Evolutionary conservation across 2,329 filamentous ascomycete species (phyloP).

Genomic region (Stachybotrys echinatus): DNA sequence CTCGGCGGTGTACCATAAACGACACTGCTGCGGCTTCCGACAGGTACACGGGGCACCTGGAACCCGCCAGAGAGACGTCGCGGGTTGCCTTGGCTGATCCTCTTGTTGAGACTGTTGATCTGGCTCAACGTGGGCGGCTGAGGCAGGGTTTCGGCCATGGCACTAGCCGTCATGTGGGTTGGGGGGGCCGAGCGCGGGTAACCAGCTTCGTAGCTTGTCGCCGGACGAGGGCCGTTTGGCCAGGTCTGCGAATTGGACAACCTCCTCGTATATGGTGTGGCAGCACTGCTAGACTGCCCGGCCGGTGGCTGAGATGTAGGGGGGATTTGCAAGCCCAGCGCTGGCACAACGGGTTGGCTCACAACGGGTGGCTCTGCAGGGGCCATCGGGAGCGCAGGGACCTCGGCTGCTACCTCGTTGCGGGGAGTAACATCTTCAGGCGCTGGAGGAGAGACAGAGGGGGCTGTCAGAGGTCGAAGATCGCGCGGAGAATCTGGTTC

Average conservation of each 20-base stretch:
- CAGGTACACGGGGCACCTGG: constrained; percentile 32
- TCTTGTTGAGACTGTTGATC: constrained; percentile 28
- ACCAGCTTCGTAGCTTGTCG: constrained; percentile 15
- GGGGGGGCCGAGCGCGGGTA: constrained; percentile 38
- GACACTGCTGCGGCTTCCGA: constrained; percentile 26
- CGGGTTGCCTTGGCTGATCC: constrained; percentile 30
- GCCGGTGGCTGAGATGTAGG: constrained; percentile 15
- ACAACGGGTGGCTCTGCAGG: not conserved
- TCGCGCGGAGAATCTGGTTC: constrained; percentile 5
- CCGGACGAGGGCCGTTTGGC: constrained; percentile 30
- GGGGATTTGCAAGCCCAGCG: constrained; percentile 21
- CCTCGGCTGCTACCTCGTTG: constrained; percentile 9
- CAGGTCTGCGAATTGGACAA: constrained; percentile 38
- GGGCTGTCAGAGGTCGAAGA: not conserved
- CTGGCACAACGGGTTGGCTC: constrained; percentile 13
- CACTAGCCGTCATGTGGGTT: constrained; percentile 20
- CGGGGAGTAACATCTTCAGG: constrained; percentile 2
- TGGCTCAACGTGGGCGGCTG: constrained; percentile 34
- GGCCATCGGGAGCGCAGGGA: not conserved
- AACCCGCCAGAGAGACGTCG: constrained; percentile 39
- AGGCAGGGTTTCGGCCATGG: constrained; percentile 29
- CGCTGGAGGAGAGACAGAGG: not conserved
- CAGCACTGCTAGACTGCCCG: constrained; percentile 4
- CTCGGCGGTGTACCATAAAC: constrained; percentile 5
- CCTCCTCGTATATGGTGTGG: constrained; percentile 17